Conservation (phyloP, 106 monocot genomes). For the Platanthera zijinensis region DNA sequence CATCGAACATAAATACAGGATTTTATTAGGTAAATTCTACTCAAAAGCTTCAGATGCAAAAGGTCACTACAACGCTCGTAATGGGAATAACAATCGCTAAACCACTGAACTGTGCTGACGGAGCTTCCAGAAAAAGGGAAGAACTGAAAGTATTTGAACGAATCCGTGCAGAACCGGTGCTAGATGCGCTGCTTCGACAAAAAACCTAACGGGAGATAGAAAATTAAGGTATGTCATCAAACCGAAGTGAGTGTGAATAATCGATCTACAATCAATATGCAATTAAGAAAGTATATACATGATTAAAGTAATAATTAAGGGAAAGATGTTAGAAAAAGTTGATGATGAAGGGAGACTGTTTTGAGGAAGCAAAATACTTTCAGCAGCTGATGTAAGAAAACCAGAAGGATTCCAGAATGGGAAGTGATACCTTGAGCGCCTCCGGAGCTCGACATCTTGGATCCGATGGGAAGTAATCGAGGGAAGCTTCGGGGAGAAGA, state of each 20-base stretch:
- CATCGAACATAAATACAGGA: not conserved
- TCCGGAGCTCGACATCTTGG: conserved; percentile 5
- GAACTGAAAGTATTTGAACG: conserved; percentile 20
- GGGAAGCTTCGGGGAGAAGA: conserved; percentile 6
- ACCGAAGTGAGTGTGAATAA: not conserved
- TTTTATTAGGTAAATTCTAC: not conserved
- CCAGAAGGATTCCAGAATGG: not conserved
- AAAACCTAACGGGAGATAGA: not conserved
- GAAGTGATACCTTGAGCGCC: conserved; percentile 12
- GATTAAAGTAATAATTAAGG: not conserved
- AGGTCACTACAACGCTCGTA: not conserved
- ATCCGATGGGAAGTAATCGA: not conserved
- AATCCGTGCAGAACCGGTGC: not conserved
- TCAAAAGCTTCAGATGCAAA: not conserved
- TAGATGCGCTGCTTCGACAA: not conserved
- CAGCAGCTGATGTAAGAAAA: not conserved
- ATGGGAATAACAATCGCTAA: not conserved
- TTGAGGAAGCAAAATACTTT: not conserved
- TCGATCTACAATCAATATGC: not conserved
- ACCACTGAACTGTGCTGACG: conserved; percentile 29
- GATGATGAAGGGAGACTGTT: not conserved
- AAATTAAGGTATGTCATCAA: not conserved
- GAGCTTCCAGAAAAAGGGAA: not conserved
- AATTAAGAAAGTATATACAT: not conserved
- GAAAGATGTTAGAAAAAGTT: not conserved